Conservation (phyloP, 2,329 filamentous ascomycete genomes). For the Cercospora canescens region DNA sequence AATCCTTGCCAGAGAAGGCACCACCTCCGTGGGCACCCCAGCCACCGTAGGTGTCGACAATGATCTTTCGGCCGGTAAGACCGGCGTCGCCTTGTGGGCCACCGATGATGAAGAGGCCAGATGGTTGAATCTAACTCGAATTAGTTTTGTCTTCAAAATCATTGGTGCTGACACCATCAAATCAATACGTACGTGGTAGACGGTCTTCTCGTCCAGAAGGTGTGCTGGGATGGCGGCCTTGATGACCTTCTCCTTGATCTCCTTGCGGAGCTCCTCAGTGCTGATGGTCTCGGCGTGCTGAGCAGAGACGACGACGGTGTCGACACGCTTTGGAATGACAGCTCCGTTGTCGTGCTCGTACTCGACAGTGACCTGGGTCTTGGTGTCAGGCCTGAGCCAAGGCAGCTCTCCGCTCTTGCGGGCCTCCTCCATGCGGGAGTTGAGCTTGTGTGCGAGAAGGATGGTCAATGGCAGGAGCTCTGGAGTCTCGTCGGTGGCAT, state of each 20-base stretch:
- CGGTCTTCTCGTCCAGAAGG: slow-evolving; percentile 87
- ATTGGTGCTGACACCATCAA: background rate
- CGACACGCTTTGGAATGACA: slow-evolving; percentile 86
- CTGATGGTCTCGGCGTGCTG: slow-evolving; percentile 88
- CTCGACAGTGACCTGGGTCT: slow-evolving; percentile 99
- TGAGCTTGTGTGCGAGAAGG: slow-evolving; percentile 93
- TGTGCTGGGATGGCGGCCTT: slow-evolving; percentile 89
- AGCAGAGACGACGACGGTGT: slow-evolving; percentile 95
- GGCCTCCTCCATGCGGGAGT: slow-evolving; percentile 88
- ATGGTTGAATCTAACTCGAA: slow-evolving; percentile 78
- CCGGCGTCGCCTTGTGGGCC: slow-evolving; percentile 98
- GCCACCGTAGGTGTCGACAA: slow-evolving; percentile 99
- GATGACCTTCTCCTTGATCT: slow-evolving; percentile 97
- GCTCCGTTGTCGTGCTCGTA: slow-evolving; percentile 96
- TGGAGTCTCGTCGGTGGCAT: slow-evolving; percentile 98
- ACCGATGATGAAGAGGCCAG: slow-evolving; percentile 97
- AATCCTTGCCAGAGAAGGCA: slow-evolving; percentile 99
- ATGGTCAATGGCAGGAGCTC: slow-evolving; percentile 95
- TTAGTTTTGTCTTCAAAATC: background rate
- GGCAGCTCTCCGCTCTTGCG: slow-evolving; percentile 83
- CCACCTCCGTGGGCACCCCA: slow-evolving; percentile 99
- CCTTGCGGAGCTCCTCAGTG: slow-evolving; percentile 89
- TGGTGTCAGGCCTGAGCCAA: slow-evolving; percentile 97
- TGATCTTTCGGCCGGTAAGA: slow-evolving; percentile 98
- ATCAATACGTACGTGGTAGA: slow-evolving; percentile 77